Percentiles rank a stretch among this genome's conserved stretches.
phyloP scores from a whole-genome alignment of 164 flowering plant genomes.

The Paratinospora sagittata region DNA sequence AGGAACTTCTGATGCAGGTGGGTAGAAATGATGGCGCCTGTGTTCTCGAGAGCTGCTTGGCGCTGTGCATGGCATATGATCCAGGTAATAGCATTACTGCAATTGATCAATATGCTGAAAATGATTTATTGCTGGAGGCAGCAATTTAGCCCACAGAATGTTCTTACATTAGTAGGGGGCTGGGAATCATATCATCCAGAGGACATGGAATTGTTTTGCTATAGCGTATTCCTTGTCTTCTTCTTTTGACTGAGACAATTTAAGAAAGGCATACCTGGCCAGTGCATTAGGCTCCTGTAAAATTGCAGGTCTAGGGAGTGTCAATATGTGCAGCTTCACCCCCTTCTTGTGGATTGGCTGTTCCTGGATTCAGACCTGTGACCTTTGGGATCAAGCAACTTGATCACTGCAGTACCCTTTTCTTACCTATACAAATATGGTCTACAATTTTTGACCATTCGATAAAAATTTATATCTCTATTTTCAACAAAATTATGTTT shows the following conservation, averaged over 20 bases:
- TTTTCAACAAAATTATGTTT: not conserved
- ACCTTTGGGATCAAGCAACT: too few relatives aligned
- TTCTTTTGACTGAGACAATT: too few relatives aligned
- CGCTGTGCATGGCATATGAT: constrained; percentile 89
- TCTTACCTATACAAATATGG: not conserved
- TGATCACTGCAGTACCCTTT: not conserved
- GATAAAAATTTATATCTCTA: not conserved
- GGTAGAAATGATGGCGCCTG: constrained; percentile 99
- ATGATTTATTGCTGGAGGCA: not conserved
- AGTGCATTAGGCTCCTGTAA: too few relatives aligned
- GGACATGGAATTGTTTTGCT: not conserved
- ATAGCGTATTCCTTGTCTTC: too few relatives aligned
- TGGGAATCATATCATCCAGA: not conserved
- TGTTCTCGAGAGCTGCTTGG: constrained; percentile 87
- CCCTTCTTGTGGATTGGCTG: too few relatives aligned
- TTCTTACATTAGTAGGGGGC: not conserved
- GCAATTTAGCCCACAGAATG: not conserved
- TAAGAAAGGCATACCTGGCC: too few relatives aligned
- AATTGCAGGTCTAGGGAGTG: too few relatives aligned
- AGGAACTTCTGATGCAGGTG: constrained; percentile 45
- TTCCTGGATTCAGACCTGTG: too few relatives aligned
- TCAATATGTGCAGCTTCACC: too few relatives aligned
- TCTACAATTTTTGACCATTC: not conserved
- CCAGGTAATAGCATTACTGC: constrained; percentile 45
- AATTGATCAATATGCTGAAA: too few relatives aligned